Evolutionary conservation across 441 rosid species (phyloP).

Genomic region (Adansonia madagascariensis): DNA sequence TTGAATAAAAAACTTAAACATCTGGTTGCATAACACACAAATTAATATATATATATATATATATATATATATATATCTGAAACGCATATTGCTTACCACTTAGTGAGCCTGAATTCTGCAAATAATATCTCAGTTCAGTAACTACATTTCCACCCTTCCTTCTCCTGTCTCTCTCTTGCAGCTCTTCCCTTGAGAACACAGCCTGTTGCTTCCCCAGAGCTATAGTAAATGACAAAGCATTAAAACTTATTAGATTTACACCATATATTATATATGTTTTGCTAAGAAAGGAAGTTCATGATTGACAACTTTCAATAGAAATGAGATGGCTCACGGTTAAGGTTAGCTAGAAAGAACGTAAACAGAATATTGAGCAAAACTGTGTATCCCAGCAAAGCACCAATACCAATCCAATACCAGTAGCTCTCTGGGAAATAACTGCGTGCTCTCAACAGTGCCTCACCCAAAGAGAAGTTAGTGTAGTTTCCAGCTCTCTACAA

Average conservation of each 20-base stretch:
- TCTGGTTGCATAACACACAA: not conserved
- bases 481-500: conserved; percentile 62
- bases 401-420: conserved; percentile 98
- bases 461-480: conserved; percentile 57
- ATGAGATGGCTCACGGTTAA: conserved; percentile 67
- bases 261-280: not conserved
- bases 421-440: conserved; percentile 78
- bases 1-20: conserved; percentile 28
- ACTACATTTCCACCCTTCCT: conserved; percentile 78
- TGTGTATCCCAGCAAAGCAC: conserved; percentile 88
- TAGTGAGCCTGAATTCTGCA: conserved; percentile 78
- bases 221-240: conserved; percentile 37
- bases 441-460: conserved; percentile 66
- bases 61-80: conserved; percentile 18
- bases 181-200: conserved; percentile 85
- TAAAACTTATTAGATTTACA: conserved; percentile 17
- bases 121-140: conserved; percentile 79
- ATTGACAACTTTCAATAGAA: conserved; percentile 21
- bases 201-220: conserved; percentile 85
- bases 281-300: conserved; percentile 15
- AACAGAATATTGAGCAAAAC: conserved; percentile 70
- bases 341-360: conserved; percentile 71
- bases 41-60: conserved; percentile 20
- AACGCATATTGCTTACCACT: conserved; percentile 52
- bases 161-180: conserved; percentile 79